phyloP scores from a whole-genome alignment of 768 basidiomycete genomes.

The Piloderma croceum region DNA sequence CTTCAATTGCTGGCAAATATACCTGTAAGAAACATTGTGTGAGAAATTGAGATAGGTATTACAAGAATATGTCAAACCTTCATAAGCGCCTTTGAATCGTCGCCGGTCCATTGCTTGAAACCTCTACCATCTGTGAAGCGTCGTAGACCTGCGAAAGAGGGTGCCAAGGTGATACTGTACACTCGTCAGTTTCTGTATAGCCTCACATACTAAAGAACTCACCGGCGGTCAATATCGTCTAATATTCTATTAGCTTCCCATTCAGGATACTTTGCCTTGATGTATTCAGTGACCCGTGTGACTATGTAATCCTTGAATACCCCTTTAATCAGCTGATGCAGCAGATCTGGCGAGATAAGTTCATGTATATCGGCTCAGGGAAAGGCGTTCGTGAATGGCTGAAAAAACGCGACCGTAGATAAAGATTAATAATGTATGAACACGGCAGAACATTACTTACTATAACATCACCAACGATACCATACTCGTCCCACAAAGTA shows the following conservation, averaged over 20 bases:
- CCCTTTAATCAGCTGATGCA: constrained; percentile 33
- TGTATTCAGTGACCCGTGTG: constrained; percentile 25
- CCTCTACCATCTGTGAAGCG: constrained; percentile 24
- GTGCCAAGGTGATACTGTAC: constrained; percentile 24
- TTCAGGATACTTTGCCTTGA: constrained; percentile 14
- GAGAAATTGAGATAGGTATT: background rate
- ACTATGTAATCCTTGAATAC: constrained; percentile 36
- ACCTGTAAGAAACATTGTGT: constrained; percentile 13
- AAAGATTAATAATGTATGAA: constrained; percentile 1
- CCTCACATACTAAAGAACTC: background rate
- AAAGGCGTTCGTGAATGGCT: constrained; percentile 32
- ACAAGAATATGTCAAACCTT: too few species aligned
- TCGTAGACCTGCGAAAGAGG: constrained; percentile 21
- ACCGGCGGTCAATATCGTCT: constrained; percentile 28
- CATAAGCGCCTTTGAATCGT: constrained; percentile 36
- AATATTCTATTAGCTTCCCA: constrained; percentile 18
- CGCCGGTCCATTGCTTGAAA: constrained; percentile 35
- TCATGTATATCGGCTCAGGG: constrained; percentile 32
- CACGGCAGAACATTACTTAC: constrained; percentile 19
- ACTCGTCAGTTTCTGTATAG: too few species aligned
- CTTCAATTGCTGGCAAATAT: constrained; percentile 23
- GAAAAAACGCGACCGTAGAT: background rate
- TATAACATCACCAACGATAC: constrained; percentile 26
- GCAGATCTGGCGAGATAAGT: constrained; percentile 25
- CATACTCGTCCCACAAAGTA: constrained; percentile 28